Conservation (phyloP, 768 basidiomycete species). For the Auricularia sp. region DNA sequence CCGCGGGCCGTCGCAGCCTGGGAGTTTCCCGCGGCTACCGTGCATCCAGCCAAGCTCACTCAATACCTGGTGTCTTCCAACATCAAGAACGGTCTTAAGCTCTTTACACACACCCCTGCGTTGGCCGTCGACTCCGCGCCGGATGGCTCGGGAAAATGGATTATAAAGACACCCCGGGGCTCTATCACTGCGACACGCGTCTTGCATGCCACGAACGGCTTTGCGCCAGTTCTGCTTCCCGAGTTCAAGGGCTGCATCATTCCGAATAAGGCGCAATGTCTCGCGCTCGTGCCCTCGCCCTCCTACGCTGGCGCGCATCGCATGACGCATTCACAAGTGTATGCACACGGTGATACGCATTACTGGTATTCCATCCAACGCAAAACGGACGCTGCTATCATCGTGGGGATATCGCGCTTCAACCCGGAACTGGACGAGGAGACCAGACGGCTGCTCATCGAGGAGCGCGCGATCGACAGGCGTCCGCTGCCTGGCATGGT, state of each 20-base stretch:
- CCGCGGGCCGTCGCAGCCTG: background rate
- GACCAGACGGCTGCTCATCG: background rate
- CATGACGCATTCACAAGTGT: slow-evolving; percentile 13
- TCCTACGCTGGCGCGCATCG: slow-evolving; percentile 14
- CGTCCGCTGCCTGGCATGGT: background rate
- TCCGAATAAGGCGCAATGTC: slow-evolving; percentile 38
- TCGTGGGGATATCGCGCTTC: slow-evolving; percentile 16
- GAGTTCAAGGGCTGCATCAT: slow-evolving; percentile 53
- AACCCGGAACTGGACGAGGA: slow-evolving; percentile 10
- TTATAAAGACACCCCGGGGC: background rate
- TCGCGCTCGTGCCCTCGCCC: slow-evolving; percentile 16
- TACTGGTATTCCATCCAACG: slow-evolving; percentile 21
- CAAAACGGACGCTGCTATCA: slow-evolving; percentile 16
- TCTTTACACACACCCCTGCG: background rate
- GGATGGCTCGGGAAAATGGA: background rate
- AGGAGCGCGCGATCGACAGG: background rate
- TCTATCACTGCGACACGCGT: background rate
- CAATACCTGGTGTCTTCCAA: background rate
- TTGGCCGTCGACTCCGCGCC: background rate
- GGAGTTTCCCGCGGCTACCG: background rate
- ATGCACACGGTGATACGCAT: slow-evolving; percentile 3
- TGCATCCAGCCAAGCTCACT: background rate
- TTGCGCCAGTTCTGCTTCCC: slow-evolving; percentile 12
- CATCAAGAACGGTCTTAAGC: background rate
- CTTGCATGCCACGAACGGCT: background rate